A percentile compares a stretch with the other conserved stretches of the same genome.
phyloP scores from a whole-genome alignment of 1,284 basidiomycete species.

The Athelia sp. region DNA sequence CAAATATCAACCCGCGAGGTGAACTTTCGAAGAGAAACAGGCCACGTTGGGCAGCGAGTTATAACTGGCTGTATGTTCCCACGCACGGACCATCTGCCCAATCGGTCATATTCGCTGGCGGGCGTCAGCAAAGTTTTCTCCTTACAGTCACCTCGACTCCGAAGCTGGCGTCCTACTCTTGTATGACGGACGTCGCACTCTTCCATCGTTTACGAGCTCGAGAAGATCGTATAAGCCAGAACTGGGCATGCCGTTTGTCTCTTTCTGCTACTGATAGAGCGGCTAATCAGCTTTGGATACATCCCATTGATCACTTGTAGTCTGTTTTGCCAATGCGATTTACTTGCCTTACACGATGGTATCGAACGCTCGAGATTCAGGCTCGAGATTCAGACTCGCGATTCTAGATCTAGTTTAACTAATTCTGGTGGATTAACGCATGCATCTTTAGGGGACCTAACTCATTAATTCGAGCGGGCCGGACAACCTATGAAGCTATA shows the following conservation, averaged over 20 bases:
- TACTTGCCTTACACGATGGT: too few species aligned
- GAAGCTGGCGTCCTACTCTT: slow-evolving; percentile 25
- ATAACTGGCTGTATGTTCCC: slow-evolving; percentile 21
- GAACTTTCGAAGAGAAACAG: slow-evolving; percentile 57
- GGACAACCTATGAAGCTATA: too few species aligned
- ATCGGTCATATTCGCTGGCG: slow-evolving; percentile 8
- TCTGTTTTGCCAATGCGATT: too few species aligned
- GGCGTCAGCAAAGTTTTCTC: slow-evolving; percentile 19
- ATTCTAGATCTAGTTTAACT: too few species aligned
- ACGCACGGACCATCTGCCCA: slow-evolving; percentile 53
- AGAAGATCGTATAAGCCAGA: slow-evolving; percentile 43
- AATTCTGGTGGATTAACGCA: too few species aligned
- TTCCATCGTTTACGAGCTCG: slow-evolving; percentile 27
- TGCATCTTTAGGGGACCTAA: too few species aligned
- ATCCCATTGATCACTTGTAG: slow-evolving; percentile 18
- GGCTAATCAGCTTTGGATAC: slow-evolving; percentile 71
- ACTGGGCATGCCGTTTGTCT: slow-evolving; percentile 70
- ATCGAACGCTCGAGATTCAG: too few species aligned
- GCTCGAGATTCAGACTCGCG: too few species aligned
- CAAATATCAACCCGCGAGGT: slow-evolving; percentile 71
- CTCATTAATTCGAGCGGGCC: too few species aligned
- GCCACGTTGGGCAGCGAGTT: slow-evolving; percentile 4
- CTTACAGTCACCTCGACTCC: slow-evolving; percentile 61
- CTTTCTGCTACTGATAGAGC: slow-evolving; percentile 36
- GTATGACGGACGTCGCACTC: slow-evolving; percentile 16